Evolutionary conservation across 768 basidiomycete genomes (phyloP).

Genomic region (Mycena maculata): DNA sequence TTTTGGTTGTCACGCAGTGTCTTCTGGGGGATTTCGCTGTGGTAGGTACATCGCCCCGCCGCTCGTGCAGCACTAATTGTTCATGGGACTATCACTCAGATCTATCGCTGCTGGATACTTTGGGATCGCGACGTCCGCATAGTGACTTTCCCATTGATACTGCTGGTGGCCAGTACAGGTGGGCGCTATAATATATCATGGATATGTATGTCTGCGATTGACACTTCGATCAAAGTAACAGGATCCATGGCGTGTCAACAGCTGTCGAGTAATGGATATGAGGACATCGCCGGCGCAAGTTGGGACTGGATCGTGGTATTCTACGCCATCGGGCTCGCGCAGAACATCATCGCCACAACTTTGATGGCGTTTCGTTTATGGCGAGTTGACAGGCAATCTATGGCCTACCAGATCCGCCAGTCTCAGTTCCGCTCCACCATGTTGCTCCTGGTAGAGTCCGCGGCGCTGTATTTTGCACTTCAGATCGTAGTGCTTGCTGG

Average conservation of each 20-base stretch:
- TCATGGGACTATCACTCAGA: not conserved
- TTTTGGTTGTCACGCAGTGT: not conserved
- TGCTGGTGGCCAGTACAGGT: not conserved
- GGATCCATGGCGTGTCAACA: too few species aligned
- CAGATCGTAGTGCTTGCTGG: not conserved
- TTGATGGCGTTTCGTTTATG: not conserved
- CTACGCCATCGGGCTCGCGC: not conserved
- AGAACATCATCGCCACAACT: not conserved
- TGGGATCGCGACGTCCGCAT: conserved; percentile 1
- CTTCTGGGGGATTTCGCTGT: not conserved
- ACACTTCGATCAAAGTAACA: too few species aligned
- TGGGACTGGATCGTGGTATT: not conserved
- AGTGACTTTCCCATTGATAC: not conserved
- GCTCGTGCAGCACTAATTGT: too few species aligned
- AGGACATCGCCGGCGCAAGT: not conserved
- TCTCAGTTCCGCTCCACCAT: not conserved
- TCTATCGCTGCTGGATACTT: conserved; percentile 8
- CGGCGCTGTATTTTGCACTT: not conserved
- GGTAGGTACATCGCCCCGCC: not conserved
- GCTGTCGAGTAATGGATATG: not conserved
- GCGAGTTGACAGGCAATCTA: not conserved
- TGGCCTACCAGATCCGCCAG: not conserved
- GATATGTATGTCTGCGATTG: not conserved
- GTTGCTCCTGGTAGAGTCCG: not conserved
- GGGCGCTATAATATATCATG: too few species aligned